These are phyloP conservation scores for Fusarium sp. DNA, from an alignment of 2,329 filamentous ascomycete genomes.

Conservation along the genomic window DNA sequence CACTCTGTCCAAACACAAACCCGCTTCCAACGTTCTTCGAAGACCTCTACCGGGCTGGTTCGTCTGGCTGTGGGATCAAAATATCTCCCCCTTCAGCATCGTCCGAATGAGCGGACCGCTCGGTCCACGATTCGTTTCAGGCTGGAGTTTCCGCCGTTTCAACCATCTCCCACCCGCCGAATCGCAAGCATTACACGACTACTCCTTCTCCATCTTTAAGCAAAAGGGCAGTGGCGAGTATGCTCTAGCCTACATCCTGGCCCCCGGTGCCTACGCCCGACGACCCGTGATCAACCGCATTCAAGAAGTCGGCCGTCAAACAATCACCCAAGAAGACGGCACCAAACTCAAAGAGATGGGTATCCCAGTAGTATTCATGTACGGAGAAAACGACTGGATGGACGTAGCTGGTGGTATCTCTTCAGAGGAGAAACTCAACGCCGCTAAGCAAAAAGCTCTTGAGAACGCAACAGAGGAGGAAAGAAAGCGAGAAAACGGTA, in stretches of 20 bases:
- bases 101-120: slow-evolving; percentile 89
- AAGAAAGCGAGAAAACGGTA: slow-evolving; percentile 77
- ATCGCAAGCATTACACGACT: slow-evolving; percentile 87
- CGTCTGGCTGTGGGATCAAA: slow-evolving; percentile 94
- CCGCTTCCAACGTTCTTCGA: slow-evolving; percentile 50
- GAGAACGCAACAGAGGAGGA: slow-evolving; percentile 74
- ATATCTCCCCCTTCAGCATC: slow-evolving; percentile 93
- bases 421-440: slow-evolving; percentile 80
- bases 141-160: slow-evolving; percentile 94
- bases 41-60: slow-evolving; percentile 84
- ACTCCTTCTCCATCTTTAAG: slow-evolving; percentile 93
- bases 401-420: slow-evolving; percentile 87
- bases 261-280: slow-evolving; percentile 91
- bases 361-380: slow-evolving; percentile 90
- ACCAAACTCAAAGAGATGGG: slow-evolving; percentile 65
- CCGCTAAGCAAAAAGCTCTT: slow-evolving; percentile 70
- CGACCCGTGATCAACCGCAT: slow-evolving; percentile 89
- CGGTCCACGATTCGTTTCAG: slow-evolving; percentile 90
- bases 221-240: slow-evolving; percentile 95
- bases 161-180: slow-evolving; percentile 85
- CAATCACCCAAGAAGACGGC: slow-evolving; percentile 50
- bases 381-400: slow-evolving; percentile 99
- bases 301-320: slow-evolving; percentile 84
- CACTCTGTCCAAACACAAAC: slow-evolving; percentile 53
- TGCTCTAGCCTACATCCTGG: slow-evolving; percentile 89